Conservation (phyloP, 2,329 filamentous ascomycete species). For the Cytospora mali region DNA sequence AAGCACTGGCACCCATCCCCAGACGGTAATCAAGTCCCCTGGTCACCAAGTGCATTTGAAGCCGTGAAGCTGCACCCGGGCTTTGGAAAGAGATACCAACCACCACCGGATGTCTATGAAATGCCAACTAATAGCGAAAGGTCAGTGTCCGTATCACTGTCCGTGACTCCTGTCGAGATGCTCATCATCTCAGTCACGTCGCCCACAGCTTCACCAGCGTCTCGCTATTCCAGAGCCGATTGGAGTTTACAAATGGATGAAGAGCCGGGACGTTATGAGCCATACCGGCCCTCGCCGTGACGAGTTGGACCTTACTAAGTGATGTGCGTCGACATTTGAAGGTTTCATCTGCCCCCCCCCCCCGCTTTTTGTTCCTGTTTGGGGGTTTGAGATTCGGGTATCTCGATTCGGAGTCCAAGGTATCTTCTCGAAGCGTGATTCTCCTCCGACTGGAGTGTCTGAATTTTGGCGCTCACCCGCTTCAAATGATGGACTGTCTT, state of each 20-base stretch:
- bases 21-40: conserved; percentile 17
- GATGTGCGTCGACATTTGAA: not conserved
- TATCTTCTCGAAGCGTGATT: not conserved
- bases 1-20: conserved; percentile 17
- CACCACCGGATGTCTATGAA: conserved; percentile 29
- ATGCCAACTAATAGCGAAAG: conserved; percentile 20
- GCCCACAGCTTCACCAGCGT: conserved; percentile 12
- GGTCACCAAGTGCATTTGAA: conserved; percentile 22
- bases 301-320: not conserved
- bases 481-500: not conserved
- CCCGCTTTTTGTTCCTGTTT: too few relatives aligned
- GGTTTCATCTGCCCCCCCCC: not conserved
- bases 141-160: conserved; percentile 1
- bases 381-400: not conserved
- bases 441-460: not conserved
- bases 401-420: not conserved
- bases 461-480: not conserved
- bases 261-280: conserved; percentile 21
- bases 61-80: conserved; percentile 7
- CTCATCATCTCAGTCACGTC: conserved; percentile 30
- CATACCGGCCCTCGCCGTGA: conserved; percentile 14
- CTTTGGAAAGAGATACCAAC: conserved; percentile 21
- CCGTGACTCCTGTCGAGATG: conserved; percentile 34
- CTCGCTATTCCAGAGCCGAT: conserved; percentile 13
- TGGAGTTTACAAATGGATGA: conserved; percentile 3